A percentile compares a stretch with the other conserved stretches of the same genome.
These are phyloP conservation scores for Mycena sanguinolenta DNA, from an alignment of 768 basidiomycete genomes.

Conservation along the genomic window DNA sequence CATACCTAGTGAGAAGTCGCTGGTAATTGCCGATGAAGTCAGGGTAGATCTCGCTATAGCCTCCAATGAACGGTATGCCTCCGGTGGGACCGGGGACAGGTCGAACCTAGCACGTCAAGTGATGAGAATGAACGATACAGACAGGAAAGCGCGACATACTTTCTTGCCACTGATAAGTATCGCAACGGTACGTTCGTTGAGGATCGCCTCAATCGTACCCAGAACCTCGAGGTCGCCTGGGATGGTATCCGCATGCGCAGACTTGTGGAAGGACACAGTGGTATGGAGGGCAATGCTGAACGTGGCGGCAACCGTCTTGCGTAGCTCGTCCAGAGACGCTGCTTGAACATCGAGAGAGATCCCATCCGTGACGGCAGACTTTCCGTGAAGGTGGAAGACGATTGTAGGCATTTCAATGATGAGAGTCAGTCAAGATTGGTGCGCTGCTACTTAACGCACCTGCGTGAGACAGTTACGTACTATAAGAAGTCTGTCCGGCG, in stretches of 20 bases:
- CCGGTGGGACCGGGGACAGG: conserved; percentile 31
- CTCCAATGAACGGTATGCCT: conserved; percentile 34
- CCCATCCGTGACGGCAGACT: conserved; percentile 26
- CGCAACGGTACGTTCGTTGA: conserved; percentile 3
- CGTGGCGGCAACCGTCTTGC: conserved; percentile 20
- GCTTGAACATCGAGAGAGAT: conserved; percentile 13
- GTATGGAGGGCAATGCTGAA: conserved; percentile 18
- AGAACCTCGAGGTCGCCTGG: conserved; percentile 3
- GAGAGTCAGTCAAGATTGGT: neutral
- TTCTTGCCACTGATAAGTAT: conserved; percentile 33
- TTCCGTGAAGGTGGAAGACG: conserved; percentile 29
- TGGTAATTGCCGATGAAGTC: conserved; percentile 37
- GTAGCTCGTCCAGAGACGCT: neutral
- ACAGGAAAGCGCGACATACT: neutral
- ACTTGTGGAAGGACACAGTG: conserved; percentile 27
- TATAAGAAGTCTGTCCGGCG: neutral
- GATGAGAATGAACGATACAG: neutral
- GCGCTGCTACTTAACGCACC: conserved; percentile 3
- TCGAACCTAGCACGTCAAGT: conserved; percentile 24
- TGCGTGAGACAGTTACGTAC: neutral
- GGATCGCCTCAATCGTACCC: conserved; percentile 5
- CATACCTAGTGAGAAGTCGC: conserved; percentile 30
- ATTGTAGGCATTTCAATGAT: conserved; percentile 10
- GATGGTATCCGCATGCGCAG: conserved; percentile 1
- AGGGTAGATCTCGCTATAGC: conserved; percentile 35